phyloP scores from a whole-genome alignment of 1,139 yeast species.

The Zygosaccharomyces pseudobailii region DNA sequence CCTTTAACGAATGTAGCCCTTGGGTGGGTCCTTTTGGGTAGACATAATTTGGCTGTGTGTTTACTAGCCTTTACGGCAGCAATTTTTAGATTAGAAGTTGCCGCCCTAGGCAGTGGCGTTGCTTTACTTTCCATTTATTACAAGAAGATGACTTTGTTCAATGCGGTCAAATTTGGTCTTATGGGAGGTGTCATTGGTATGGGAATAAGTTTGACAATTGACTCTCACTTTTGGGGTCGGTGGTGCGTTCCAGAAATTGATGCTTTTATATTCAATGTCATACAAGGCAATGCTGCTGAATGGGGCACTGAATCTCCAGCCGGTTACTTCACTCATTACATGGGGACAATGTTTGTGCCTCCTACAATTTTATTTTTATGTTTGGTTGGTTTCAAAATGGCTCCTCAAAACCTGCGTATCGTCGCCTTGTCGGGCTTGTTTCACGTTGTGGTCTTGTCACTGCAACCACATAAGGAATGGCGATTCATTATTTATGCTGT shows the following conservation, averaged over 20 bases:
- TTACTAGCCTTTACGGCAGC: conserved; percentile 61
- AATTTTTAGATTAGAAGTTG: conserved; percentile 70
- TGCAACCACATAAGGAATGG: conserved; percentile 95
- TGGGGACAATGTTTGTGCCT: conserved; percentile 53
- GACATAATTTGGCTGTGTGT: conserved; percentile 47
- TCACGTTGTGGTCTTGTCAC: conserved; percentile 59
- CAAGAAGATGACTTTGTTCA: conserved; percentile 42
- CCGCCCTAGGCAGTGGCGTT: conserved; percentile 52
- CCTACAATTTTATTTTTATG: conserved; percentile 53
- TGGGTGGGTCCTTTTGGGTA: conserved; percentile 48
- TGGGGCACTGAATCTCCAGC: conserved; percentile 84
- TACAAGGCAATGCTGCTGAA: conserved; percentile 62
- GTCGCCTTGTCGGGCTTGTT: conserved; percentile 45
- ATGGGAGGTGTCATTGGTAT: conserved; percentile 57
- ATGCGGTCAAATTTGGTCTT: conserved; percentile 39
- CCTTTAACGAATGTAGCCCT: conserved; percentile 64
- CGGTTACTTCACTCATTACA: conserved; percentile 59
- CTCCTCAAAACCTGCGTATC: conserved; percentile 37
- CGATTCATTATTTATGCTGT: conserved; percentile 73
- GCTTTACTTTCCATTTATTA: conserved; percentile 39
- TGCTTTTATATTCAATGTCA: conserved; percentile 67
- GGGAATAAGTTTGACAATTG: conserved; percentile 48
- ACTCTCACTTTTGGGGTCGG: conserved; percentile 70
- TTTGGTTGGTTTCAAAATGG: conserved; percentile 34
- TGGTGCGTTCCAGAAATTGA: conserved; percentile 63